Percentiles rank a stretch among this genome's conserved stretches.
These are phyloP conservation scores for Hygrophorus pudorinus DNA, from an alignment of 768 basidiomycete genomes.

Conservation along the genomic window DNA sequence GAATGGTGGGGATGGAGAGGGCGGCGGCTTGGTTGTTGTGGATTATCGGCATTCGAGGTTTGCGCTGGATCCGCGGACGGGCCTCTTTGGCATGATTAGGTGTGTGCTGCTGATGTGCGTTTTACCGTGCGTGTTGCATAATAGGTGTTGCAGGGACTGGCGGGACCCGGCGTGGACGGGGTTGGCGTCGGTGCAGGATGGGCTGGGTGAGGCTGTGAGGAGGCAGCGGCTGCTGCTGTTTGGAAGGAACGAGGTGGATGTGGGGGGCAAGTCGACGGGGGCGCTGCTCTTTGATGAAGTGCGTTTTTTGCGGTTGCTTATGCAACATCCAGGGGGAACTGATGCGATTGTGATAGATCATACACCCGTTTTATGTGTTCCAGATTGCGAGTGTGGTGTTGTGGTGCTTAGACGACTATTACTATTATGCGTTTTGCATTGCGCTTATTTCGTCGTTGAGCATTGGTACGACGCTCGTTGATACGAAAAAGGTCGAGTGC, in stretches of 20 bases:
- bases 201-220: constrained; percentile 44
- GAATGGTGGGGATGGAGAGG: constrained; percentile 21
- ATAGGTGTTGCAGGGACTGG: constrained; percentile 67
- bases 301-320: constrained; percentile 12
- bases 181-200: constrained; percentile 50
- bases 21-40: constrained; percentile 48
- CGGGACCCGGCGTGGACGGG: constrained; percentile 68
- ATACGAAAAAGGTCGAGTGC: constrained; percentile 77
- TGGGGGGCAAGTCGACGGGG: constrained; percentile 75
- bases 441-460: constrained; percentile 82
- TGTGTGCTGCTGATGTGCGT: constrained; percentile 17
- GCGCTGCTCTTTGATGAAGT: constrained; percentile 87
- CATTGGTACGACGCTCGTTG: constrained; percentile 77
- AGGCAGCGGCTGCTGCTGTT: constrained; percentile 68
- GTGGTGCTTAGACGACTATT: constrained; percentile 94
- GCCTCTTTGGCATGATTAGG: constrained; percentile 77
- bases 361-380: constrained; percentile 98
- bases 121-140: not conserved
- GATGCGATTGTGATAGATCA: constrained; percentile 43
- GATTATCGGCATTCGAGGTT: constrained; percentile 94
- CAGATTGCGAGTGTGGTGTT: constrained; percentile 91
- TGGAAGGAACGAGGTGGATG: constrained; percentile 80
- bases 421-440: constrained; percentile 96
- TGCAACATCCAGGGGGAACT: not conserved
- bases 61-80: constrained; percentile 74